Evolutionary conservation across 495 filamentous ascomycete species (phyloP), one percentile per base, ranked within the genome.

Genomic region (Tuber calosporum): DNA sequence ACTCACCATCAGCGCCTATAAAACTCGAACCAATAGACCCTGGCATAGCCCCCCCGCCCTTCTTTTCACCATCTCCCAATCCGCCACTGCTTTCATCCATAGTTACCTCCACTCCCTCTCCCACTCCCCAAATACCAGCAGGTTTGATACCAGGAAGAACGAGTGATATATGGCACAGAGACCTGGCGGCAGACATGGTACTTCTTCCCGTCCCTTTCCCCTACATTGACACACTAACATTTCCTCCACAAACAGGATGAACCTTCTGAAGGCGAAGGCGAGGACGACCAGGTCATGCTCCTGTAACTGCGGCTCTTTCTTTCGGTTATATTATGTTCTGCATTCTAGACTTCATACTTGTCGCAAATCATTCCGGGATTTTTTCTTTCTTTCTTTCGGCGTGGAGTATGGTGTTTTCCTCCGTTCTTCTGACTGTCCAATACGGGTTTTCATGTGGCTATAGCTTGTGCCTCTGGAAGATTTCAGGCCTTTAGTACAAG

Each of bases 181-280:
- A 78, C 68, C 69, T 78, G 34, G 76, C 76, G 38, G 76, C 76
- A 43, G 68, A 77, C 58, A 78, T 78, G 76, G 76, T 77, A 73
- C 73, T n/a, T 43, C 15, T 41, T 13, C 73, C 6, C 26, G 17
- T 6, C 22, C n/a, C 30, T 48, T 62, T 41, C 13, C 11, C 43
- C 26, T 48, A 4, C 26, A 11, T 26, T 42, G 8, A 22, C 53
- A 38, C 36, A 22, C 75, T 78, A 58, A 73, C 43, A 68, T 38
- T n/a, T 41, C n/a, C 4, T 30, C 30, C 48, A 26, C 48, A n/a
- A 43, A 20, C 15, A 78, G 76, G 76, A 77, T 26, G 70, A 62
- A 26, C 17, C 73, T n/a, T 74, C 58, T 19, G 76, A 77, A 38
- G 73, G 62, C 37, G 70, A 41, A 53, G 71, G 26, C 26, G 69